phyloP scores from a whole-genome alignment of 192 early-diverging fungal species.

The Tieghemiomyces parasiticus region DNA sequence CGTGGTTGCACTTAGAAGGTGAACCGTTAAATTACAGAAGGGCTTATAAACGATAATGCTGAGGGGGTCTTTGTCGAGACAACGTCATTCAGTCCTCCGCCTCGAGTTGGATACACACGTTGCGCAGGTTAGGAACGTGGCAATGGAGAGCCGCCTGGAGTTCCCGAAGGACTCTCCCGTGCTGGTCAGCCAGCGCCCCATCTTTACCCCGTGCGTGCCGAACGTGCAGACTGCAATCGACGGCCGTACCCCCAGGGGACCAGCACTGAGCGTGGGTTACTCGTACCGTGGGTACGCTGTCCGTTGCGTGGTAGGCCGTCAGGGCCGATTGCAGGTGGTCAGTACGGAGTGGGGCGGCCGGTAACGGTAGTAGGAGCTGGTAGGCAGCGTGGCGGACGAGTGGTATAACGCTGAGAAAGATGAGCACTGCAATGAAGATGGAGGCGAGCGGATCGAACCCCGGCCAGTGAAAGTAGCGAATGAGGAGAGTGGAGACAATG shows the following conservation, averaged over 20 bases:
- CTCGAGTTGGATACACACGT: background rate
- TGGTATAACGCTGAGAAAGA: constrained; percentile 71
- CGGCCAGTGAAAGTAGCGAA: constrained; percentile 83
- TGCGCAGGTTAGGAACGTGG: background rate
- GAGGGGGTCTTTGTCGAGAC: no score
- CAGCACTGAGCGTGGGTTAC: background rate
- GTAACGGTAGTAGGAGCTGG: constrained; percentile 22
- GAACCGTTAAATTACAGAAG: no score
- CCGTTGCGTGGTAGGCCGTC: no score
- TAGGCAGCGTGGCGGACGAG: constrained; percentile 57
- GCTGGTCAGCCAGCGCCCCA: background rate
- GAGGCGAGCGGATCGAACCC: constrained; percentile 93
- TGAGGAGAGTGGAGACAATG: constrained; percentile 82
- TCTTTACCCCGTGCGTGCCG: no score
- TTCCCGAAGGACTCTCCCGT: background rate
- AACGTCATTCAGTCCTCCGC: no score
- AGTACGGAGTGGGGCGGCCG: background rate
- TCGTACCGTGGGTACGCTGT: background rate
- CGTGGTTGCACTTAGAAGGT: no score
- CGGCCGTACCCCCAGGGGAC: background rate
- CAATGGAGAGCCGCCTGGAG: background rate
- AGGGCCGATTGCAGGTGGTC: background rate
- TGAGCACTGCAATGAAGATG: constrained; percentile 76
- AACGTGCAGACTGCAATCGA: background rate
- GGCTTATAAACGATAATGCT: no score